phyloP scores from a whole-genome alignment of 768 basidiomycete species.

The Peribolospora kevripleyi region DNA sequence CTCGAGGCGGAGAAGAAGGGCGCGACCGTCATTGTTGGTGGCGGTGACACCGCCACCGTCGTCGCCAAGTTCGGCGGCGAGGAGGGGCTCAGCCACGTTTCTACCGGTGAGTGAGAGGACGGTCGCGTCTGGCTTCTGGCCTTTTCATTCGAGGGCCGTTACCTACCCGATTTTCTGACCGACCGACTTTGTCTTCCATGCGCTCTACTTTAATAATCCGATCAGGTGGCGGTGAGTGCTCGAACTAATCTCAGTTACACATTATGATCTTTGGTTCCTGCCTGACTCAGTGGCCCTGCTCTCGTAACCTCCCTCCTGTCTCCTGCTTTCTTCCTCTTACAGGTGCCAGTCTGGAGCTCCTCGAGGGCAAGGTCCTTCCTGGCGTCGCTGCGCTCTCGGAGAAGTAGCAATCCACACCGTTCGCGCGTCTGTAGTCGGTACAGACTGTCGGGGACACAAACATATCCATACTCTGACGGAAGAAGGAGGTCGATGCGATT shows the following conservation, averaged over 20 bases:
- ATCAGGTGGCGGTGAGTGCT: slow-evolving; percentile 3
- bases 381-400: slow-evolving; percentile 78
- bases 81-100: slow-evolving; percentile 79
- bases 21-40: slow-evolving; percentile 80
- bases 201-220: background rate
- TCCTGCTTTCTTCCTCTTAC: background rate
- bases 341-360: slow-evolving; percentile 73
- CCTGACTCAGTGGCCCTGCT: background rate
- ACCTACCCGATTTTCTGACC: background rate
- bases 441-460: too few relatives aligned
- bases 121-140: too few relatives aligned
- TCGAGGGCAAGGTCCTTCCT: slow-evolving; percentile 95
- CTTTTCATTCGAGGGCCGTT: too few relatives aligned
- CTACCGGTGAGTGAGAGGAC: slow-evolving; percentile 43
- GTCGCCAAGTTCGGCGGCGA: slow-evolving; percentile 68
- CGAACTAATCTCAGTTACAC: too few relatives aligned
- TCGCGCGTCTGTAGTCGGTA: too few relatives aligned
- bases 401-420: slow-evolving; percentile 25
- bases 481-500: too few relatives aligned
- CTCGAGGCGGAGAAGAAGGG: slow-evolving; percentile 68
- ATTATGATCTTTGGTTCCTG: background rate
- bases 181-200: too few relatives aligned
- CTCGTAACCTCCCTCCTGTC: too few relatives aligned
- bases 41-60: slow-evolving; percentile 87
- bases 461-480: too few relatives aligned